Evolutionary conservation across 345 rosid species (phyloP), one percentile per base, ranked within the genome.

Genomic region (Hibiscus trionum): DNA sequence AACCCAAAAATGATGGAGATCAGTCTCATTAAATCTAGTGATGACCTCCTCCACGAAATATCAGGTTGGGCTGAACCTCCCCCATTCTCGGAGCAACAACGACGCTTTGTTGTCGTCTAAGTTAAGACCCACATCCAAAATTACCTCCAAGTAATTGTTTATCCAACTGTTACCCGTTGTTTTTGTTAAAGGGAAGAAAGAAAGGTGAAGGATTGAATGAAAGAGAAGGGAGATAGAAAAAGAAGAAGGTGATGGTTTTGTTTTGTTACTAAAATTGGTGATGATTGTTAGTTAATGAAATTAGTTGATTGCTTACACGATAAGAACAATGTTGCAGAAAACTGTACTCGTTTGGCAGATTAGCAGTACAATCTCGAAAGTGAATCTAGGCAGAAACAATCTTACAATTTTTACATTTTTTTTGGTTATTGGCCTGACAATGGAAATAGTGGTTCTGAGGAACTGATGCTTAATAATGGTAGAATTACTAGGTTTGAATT

Each of bases 131-230:
- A 96, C 98, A 77, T 96, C 99, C n/a, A 96, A 89, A 63, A 96
- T 96, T 59, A 98, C 98, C 77, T 96, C 99, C 44, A 96, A 81
- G 80, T 96, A 96, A 71, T 98, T 91, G 88, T 92, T 93, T 15
- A 96, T 84, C 99, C 99, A 96, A 76, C 91, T 97, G 84, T 96
- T 96, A 39, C 97, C 99, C 47, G 98, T 98, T 98, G 91, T 96
- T 49, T 14, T 21, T 7, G 14, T 31, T 11, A 8, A 21, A 21
- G 24, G 24, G 24, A 21, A 21, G 24, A 21, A 21, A 21, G 24
- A 21, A 58, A 8, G 12, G 10, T 14, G 39, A 42, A 11, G 42
- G 65, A 24, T 16, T 10, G 59, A 21, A 50, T 16, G 42, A 10
- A 37, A 64, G 8, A 52, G 14, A 58, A 7, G 11, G 24, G 24